These are phyloP conservation scores for Penicillium antarcticum DNA, from an alignment of 495 filamentous ascomycete genomes.

Conservation along the genomic window DNA sequence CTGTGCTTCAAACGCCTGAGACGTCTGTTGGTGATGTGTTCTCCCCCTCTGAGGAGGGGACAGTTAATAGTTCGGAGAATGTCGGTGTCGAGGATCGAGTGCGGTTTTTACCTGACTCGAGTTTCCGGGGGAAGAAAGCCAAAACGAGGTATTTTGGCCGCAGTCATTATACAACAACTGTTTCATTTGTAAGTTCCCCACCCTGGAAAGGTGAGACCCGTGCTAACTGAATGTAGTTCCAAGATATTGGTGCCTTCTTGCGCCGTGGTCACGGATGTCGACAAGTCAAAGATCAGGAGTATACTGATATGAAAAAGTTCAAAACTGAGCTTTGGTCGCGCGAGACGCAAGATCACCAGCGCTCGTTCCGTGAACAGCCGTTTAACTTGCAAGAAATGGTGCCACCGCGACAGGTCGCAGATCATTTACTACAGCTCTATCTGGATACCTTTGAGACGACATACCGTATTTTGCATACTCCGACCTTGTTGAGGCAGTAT, in stretches of 20 bases:
- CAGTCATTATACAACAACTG: constrained; percentile 39
- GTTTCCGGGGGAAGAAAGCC: constrained; percentile 46
- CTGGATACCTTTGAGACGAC: constrained; percentile 55
- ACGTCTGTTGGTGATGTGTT: constrained; percentile 22
- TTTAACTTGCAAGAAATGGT: constrained; percentile 40
- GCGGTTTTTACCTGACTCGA: constrained; percentile 25
- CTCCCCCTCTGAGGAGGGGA: constrained; percentile 13
- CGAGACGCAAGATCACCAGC: constrained; percentile 33
- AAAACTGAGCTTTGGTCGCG: constrained; percentile 29
- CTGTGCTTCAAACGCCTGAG: constrained; percentile 25
- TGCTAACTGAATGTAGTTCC: constrained; percentile 36
- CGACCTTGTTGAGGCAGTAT: constrained; percentile 55
- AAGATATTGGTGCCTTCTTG: constrained; percentile 44
- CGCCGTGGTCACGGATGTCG: constrained; percentile 35
- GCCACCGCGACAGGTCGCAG: constrained; percentile 46
- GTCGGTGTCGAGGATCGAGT: constrained; percentile 31
- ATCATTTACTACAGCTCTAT: constrained; percentile 53
- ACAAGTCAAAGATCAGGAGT: constrained; percentile 27
- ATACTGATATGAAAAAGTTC: constrained; percentile 30
- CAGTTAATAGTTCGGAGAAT: constrained; percentile 19
- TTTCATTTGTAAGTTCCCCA: constrained; percentile 42
- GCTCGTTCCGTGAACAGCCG: constrained; percentile 39
- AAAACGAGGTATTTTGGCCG: constrained; percentile 50
- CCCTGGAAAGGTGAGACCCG: background rate
- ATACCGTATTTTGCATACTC: constrained; percentile 55